phyloP scores from a whole-genome alignment of 106 monocot species.

The Apostasia ramifera region DNA sequence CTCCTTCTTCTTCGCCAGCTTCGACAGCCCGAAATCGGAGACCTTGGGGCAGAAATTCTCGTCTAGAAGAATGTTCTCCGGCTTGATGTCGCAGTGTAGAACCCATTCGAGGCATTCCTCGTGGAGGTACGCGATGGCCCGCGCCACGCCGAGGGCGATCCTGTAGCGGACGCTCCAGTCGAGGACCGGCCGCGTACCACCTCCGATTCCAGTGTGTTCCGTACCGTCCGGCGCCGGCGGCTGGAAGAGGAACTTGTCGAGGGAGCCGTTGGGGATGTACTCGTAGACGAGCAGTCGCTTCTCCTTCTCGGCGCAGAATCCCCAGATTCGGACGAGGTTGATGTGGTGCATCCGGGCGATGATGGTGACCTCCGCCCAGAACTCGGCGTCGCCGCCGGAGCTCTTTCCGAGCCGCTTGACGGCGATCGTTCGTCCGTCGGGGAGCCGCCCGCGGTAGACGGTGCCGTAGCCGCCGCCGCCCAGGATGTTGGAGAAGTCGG shows the following conservation, averaged over 20 bases:
- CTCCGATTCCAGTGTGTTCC: neutral
- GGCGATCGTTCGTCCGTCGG: constrained; percentile 46
- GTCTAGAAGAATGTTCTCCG: constrained; percentile 77
- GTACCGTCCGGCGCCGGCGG: neutral
- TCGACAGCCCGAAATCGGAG: constrained; percentile 75
- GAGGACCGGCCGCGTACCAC: constrained; percentile 14
- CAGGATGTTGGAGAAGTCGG: constrained; percentile 45
- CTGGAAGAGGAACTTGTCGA: constrained; percentile 60
- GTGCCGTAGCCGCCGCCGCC: constrained; percentile 50
- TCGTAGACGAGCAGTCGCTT: constrained; percentile 80
- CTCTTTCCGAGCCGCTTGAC: constrained; percentile 42
- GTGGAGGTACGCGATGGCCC: constrained; percentile 79
- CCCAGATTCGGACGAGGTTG: constrained; percentile 82
- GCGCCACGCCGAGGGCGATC: constrained; percentile 70
- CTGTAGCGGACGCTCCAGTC: constrained; percentile 66
- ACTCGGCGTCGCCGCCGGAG: constrained; percentile 53
- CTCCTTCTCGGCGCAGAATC: constrained; percentile 79
- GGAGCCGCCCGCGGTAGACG: constrained; percentile 46
- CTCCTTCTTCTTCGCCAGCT: constrained; percentile 63
- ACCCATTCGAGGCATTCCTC: constrained; percentile 95
- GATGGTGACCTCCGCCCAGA: constrained; percentile 78
- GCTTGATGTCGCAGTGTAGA: constrained; percentile 84
- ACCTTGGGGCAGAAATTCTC: constrained; percentile 90
- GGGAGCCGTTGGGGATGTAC: constrained; percentile 73
- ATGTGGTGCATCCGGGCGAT: constrained; percentile 87